phyloP scores from a whole-genome alignment of 2,329 filamentous ascomycete species.

The Xylariaceae sp. region DNA sequence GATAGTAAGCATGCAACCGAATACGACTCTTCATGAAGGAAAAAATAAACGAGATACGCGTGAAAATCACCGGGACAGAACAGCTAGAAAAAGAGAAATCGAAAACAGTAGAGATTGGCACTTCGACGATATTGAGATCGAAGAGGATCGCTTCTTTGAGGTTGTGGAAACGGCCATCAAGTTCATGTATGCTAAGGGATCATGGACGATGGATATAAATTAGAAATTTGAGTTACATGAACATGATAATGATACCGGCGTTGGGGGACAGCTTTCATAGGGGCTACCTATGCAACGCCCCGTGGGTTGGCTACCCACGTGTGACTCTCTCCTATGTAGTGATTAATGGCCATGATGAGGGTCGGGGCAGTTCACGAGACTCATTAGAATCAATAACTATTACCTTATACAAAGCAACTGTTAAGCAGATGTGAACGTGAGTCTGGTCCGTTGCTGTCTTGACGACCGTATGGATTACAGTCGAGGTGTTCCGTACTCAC shows the following conservation, averaged over 20 bases:
- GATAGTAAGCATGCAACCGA: neutral
- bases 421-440: too few species aligned
- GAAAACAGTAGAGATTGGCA: constrained; percentile 14
- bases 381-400: too few species aligned
- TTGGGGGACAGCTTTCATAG: neutral
- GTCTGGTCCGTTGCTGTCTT: too few species aligned
- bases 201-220: constrained; percentile 9
- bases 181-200: constrained; percentile 13
- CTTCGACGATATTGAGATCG: constrained; percentile 5
- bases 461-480: too few species aligned
- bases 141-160: constrained; percentile 8
- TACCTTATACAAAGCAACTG: too few species aligned
- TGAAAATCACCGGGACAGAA: neutral
- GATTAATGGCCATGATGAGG: too few species aligned
- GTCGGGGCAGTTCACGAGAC: too few species aligned
- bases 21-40: neutral
- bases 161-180: constrained; percentile 13
- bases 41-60: neutral
- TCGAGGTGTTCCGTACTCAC: too few species aligned
- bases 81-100: constrained; percentile 7
- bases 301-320: too few species aligned
- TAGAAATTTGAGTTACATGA: neutral
- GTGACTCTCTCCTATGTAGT: too few species aligned
- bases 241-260: neutral
- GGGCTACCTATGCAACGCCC: too few species aligned